phyloP scores from a whole-genome alignment of 768 basidiomycete genomes.

The Aureoboletus auriporus region DNA sequence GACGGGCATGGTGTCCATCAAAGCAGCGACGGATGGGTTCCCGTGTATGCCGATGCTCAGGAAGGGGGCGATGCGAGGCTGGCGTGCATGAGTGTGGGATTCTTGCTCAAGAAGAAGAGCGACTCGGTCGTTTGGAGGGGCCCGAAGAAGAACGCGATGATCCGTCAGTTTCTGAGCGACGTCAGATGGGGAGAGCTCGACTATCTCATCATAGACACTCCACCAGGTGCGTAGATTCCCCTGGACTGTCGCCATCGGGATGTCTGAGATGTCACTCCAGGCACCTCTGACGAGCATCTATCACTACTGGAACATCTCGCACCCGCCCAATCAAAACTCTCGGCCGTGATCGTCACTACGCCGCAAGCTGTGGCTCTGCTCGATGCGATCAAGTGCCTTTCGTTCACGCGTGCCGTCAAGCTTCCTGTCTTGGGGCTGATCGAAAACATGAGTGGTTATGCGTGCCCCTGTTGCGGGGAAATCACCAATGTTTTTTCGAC shows the following conservation, averaged over 20 bases:
- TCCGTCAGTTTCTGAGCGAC: constrained; percentile 89
- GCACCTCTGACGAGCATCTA: constrained; percentile 98
- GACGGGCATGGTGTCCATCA: constrained; percentile 88
- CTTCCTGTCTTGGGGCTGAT: constrained; percentile 88
- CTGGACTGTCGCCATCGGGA: background rate
- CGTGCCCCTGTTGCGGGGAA: constrained; percentile 96
- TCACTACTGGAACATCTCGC: constrained; percentile 92
- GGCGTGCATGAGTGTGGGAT: constrained; percentile 96
- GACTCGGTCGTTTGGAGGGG: constrained; percentile 98
- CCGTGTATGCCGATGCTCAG: constrained; percentile 80
- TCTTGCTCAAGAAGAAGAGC: constrained; percentile 82
- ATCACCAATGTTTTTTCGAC: constrained; percentile 92
- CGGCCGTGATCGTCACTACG: constrained; percentile 91
- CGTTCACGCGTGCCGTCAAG: constrained; percentile 85
- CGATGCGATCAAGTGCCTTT: constrained; percentile 94
- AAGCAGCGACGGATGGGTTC: constrained; percentile 95
- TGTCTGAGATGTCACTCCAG: constrained; percentile 38
- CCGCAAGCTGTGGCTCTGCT: constrained; percentile 95
- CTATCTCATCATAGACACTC: constrained; percentile 92
- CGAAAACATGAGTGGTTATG: constrained; percentile 99
- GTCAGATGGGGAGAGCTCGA: constrained; percentile 95
- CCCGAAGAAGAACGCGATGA: constrained; percentile 98
- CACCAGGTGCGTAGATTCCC: constrained; percentile 67
- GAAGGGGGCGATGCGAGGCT: constrained; percentile 59
- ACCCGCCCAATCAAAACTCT: constrained; percentile 72